Evolutionary conservation across 805 yeast genomes (phyloP).

Genomic region (Monosporozyma solicola): DNA sequence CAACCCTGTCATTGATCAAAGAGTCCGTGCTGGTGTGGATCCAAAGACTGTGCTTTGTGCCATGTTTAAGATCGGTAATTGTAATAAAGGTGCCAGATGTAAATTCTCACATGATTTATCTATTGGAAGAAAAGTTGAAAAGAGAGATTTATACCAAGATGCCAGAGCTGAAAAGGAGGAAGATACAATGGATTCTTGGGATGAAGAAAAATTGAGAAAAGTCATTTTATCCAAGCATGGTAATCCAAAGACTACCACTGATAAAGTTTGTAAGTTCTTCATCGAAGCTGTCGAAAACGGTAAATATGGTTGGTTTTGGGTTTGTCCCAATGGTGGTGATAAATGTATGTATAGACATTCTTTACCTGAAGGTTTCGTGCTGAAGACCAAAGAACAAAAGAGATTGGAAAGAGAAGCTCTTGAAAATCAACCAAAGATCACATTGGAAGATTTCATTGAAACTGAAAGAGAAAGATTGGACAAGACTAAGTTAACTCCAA

Average conservation of each 20-base stretch:
- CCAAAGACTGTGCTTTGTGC: conserved; percentile 91
- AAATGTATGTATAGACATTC: conserved; percentile 93
- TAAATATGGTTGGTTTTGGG: conserved; percentile 99
- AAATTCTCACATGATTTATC: conserved; percentile 86
- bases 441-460: conserved; percentile 92
- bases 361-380: conserved; percentile 90
- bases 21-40: conserved; percentile 94
- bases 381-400: conserved; percentile 95
- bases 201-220: conserved; percentile 82
- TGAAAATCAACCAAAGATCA: conserved; percentile 79
- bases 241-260: conserved; percentile 88
- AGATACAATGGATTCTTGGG: conserved; percentile 96
- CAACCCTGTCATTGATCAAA: conserved; percentile 62
- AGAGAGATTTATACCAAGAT: conserved; percentile 89
- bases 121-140: conserved; percentile 78
- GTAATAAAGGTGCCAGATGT: conserved; percentile 76
- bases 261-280: conserved; percentile 85
- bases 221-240: conserved; percentile 92
- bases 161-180: conserved; percentile 58
- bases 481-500: conserved; percentile 65
- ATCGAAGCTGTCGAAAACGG: conserved; percentile 96
- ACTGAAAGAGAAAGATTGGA: conserved; percentile 84
- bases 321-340: conserved; percentile 89
- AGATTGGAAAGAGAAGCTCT: conserved; percentile 77
- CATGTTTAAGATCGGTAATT: conserved; percentile 74